phyloP scores from a whole-genome alignment of 176 grass and related monocot species.

The Lolium rigidum region DNA sequence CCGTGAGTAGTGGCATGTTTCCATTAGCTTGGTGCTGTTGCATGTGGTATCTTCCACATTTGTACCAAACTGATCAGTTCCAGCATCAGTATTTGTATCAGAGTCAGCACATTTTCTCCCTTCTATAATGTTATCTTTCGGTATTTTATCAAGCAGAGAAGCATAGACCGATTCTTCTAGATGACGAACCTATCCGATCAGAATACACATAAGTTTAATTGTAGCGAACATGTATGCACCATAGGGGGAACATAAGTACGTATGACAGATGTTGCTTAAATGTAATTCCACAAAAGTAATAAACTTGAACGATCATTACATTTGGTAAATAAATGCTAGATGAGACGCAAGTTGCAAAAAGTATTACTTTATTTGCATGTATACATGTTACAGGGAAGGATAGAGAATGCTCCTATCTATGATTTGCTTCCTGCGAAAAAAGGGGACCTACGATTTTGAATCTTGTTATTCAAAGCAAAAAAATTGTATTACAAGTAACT shows the following conservation, averaged over 20 bases:
- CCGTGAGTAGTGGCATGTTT: neutral
- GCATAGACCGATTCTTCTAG: constrained; percentile 24
- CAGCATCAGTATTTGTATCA: neutral
- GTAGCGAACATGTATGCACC: neutral
- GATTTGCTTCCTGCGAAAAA: neutral
- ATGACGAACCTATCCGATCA: neutral
- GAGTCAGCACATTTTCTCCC: neutral
- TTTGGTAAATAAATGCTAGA: neutral
- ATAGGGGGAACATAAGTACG: neutral
- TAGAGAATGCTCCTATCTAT: neutral
- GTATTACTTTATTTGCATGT: neutral
- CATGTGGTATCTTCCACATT: neutral
- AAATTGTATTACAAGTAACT: neutral
- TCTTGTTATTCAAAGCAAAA: neutral
- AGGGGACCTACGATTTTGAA: neutral
- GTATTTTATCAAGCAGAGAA: neutral
- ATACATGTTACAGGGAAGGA: neutral
- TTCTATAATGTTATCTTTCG: too few relatives aligned
- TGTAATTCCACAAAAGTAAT: neutral
- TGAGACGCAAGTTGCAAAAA: neutral
- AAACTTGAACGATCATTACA: neutral
- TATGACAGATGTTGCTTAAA: neutral
- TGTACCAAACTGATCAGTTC: neutral
- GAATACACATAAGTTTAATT: neutral
- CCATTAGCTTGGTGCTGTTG: neutral